Evolutionary conservation across 805 yeast species (phyloP).

Genomic region (Ogataea trehalophila): DNA sequence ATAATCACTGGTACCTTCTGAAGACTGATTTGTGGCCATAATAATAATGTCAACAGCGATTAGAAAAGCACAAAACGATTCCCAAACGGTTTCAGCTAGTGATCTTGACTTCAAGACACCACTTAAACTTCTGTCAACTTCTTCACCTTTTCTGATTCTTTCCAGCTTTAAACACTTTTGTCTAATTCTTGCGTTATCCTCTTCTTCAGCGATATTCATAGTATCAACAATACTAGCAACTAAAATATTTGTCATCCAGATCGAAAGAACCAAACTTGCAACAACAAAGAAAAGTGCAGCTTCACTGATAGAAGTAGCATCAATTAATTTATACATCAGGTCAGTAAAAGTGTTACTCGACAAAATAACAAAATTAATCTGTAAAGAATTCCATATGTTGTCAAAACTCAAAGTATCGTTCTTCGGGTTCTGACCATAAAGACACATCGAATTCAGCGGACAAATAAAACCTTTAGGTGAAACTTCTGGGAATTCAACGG

Average conservation of each 20-base stretch:
- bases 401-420: conserved; percentile 69
- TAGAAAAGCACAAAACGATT: conserved; percentile 28
- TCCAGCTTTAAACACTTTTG: neutral
- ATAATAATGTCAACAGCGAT: conserved; percentile 39
- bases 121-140: neutral
- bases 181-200: conserved; percentile 10
- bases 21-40: conserved; percentile 40
- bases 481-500: conserved; percentile 37
- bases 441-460: conserved; percentile 65
- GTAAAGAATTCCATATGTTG: conserved; percentile 70
- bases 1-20: conserved; percentile 22
- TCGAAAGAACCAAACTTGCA: conserved; percentile 61
- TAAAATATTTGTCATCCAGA: conserved; percentile 76
- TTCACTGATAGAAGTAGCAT: conserved; percentile 61
- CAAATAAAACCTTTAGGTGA: conserved; percentile 69
- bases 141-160: neutral
- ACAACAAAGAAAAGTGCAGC: conserved; percentile 62
- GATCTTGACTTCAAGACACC: neutral
- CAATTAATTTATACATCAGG: conserved; percentile 73
- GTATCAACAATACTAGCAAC: conserved; percentile 79
- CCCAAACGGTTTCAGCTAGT: conserved; percentile 1
- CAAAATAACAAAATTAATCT: conserved; percentile 73
- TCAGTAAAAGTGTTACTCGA: conserved; percentile 83
- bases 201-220: conserved; percentile 53
- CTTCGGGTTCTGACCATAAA: conserved; percentile 57